Percentiles rank a stretch among this genome's conserved stretches.
Conservation (phyloP, 2,329 filamentous ascomycete species). For the Penicillium brasilianum region DNA sequence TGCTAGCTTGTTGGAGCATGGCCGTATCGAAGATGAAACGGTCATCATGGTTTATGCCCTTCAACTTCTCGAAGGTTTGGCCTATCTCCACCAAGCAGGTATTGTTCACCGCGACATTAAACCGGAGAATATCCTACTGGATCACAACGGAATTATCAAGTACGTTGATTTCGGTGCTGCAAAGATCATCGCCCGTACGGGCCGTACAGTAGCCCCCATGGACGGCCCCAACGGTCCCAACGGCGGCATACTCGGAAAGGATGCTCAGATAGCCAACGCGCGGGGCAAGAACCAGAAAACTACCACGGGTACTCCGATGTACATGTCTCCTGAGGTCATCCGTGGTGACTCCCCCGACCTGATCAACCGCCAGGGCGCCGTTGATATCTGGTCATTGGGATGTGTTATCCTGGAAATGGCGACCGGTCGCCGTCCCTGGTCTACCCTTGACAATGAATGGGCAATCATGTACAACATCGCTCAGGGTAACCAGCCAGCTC, state of each 20-base stretch:
- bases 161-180: conserved; percentile 98
- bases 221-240: conserved; percentile 60
- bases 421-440: conserved; percentile 92
- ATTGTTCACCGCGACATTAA: conserved; percentile 98
- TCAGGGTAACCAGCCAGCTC: conserved; percentile 87
- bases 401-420: conserved; percentile 98
- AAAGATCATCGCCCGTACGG: conserved; percentile 93
- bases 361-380: conserved; percentile 78
- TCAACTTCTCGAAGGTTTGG: conserved; percentile 90
- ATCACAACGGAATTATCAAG: conserved; percentile 98
- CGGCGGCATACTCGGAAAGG: conserved; percentile 49
- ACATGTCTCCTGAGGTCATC: conserved; percentile 99
- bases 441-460: conserved; percentile 96
- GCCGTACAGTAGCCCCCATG: conserved; percentile 77
- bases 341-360: conserved; percentile 79
- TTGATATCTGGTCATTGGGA: conserved; percentile 95
- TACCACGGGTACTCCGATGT: conserved; percentile 99
- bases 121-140: conserved; percentile 94
- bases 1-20: conserved; percentile 87
- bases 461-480: conserved; percentile 99
- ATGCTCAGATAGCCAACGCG: conserved; percentile 36
- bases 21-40: conserved; percentile 95
- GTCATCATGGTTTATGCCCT: conserved; percentile 96
- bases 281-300: conserved; percentile 71
- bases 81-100: conserved; percentile 86